Base-by-base conservation (phyloP, 192 early-diverging fungal genomes). In the Rhizophlyctis rosea region DNA sequence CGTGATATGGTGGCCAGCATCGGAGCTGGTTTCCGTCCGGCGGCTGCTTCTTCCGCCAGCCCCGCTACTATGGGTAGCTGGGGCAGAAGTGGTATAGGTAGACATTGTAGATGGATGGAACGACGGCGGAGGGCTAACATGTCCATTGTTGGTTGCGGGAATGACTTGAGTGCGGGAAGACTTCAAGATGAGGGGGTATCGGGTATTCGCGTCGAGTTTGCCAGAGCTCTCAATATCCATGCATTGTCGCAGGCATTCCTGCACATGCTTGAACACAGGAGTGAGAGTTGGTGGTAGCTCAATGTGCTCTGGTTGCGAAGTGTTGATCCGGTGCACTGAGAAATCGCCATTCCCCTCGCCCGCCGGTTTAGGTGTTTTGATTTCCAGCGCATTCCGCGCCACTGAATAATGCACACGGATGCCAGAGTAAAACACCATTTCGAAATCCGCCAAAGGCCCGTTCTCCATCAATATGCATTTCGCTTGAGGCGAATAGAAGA, bases 401-500 rank as follows among this genome's bases (percentile, higher is more conserved):
- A 64, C 65, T 1, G 75, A 72, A 16, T 78, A 56, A 16, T 71
- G 74, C 3, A 86, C 74, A 47, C 66, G 75, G 53, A 82, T 77
- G 16, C 86, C 80, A 69, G 84, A 86, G 73, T 87, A 84, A 48
- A 88, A 89, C 2, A 60, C 23, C 50, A 90, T 76, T 54, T 80
- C 71, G 65, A 89, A 89, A 27, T 81, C 78, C 9, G 82, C 73
- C 21, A 65, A 56, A 4, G 88, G 87, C 21, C 50, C 58, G 52
- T 90, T 88, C 48, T 89, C 88, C 78, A 87, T 89, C 52, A 88
- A 53, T 23, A 70, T 51, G 53, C 82, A 88, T 33, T 81, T 77
- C 0, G 87, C 90, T 71, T 90, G 90, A 18, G 90, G 84, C 9
- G 88, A 88, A 54, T 71, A 77, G 25, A 91, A 81, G 3, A 74